phyloP scores from a whole-genome alignment of 495 filamentous ascomycete genomes.

The Penicilliopsis zonata region DNA sequence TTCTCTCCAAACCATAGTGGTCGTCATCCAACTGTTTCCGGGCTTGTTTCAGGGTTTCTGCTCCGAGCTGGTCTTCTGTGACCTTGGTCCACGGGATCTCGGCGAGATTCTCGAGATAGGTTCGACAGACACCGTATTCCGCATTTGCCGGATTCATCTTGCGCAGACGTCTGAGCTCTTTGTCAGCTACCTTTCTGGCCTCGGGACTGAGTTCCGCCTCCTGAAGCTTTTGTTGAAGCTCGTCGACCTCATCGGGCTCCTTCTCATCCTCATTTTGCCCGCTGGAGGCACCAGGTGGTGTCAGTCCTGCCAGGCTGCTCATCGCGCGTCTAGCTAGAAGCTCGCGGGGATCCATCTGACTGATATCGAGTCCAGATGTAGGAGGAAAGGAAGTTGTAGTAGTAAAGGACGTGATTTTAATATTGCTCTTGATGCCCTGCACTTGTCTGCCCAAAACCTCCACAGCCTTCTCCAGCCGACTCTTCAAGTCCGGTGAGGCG shows the following conservation, averaged over 20 bases:
- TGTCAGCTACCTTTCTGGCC: constrained; percentile 75
- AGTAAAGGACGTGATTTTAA: constrained; percentile 63
- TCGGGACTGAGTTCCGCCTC: constrained; percentile 65
- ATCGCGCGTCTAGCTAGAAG: constrained; percentile 38
- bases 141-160: constrained; percentile 94
- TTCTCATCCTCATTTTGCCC: constrained; percentile 44
- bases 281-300: constrained; percentile 35
- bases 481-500: constrained; percentile 59
- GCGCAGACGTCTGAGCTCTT: constrained; percentile 77
- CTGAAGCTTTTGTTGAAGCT: constrained; percentile 76
- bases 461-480: constrained; percentile 66
- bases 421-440: constrained; percentile 65
- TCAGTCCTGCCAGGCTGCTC: constrained; percentile 38
- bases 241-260: constrained; percentile 76
- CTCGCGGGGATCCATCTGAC: constrained; percentile 38
- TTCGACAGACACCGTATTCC: constrained; percentile 85
- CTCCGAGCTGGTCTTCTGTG: constrained; percentile 81
- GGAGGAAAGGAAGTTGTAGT: constrained; percentile 44
- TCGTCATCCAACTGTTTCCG: constrained; percentile 89
- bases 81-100: constrained; percentile 88
- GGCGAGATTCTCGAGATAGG: constrained; percentile 88
- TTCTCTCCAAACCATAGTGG: constrained; percentile 93
- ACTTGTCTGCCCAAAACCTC: constrained; percentile 72
- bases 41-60: constrained; percentile 63
- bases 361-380: constrained; percentile 40